A percentile compares a stretch with the other conserved stretches of the same genome.
Evolutionary conservation across 208 protist genomes (phyloP).

Genomic region (Trypanosoma scelopori): DNA sequence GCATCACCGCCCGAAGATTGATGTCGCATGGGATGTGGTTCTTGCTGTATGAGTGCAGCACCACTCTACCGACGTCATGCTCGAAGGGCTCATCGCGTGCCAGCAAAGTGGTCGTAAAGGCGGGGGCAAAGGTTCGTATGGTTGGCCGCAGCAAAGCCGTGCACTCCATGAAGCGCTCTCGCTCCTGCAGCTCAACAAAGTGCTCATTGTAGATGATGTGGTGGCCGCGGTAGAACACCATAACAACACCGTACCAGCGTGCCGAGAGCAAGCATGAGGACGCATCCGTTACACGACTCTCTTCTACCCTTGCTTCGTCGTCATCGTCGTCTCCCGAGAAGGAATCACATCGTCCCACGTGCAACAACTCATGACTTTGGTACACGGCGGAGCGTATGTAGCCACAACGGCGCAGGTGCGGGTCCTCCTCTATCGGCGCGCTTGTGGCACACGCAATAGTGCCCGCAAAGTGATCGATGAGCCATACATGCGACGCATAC

Average conservation of each 20-base stretch:
- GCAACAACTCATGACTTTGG: constrained; percentile 14
- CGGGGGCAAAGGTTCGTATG: constrained; percentile 7
- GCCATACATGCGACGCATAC: constrained; percentile 19
- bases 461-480: constrained; percentile 13
- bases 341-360: constrained; percentile 7
- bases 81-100: neutral
- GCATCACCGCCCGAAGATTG: neutral
- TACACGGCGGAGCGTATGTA: constrained; percentile 17
- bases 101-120: neutral
- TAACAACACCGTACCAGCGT: constrained; percentile 1
- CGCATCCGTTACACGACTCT: neutral
- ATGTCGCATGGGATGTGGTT: too few species aligned
- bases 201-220: constrained; percentile 17
- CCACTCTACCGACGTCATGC: neutral
- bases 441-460: constrained; percentile 14
- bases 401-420: constrained; percentile 1
- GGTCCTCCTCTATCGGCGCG: constrained; percentile 11
- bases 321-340: constrained; percentile 1
- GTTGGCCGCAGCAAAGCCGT: constrained; percentile 7
- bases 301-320: neutral
- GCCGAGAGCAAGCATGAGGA: neutral
- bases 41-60: too few species aligned
- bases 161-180: constrained; percentile 18
- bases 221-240: constrained; percentile 16
- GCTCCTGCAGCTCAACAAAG: constrained; percentile 14